These are phyloP conservation scores for Gyrodon lividus DNA, from an alignment of 768 basidiomycete species.

Conservation along the genomic window DNA sequence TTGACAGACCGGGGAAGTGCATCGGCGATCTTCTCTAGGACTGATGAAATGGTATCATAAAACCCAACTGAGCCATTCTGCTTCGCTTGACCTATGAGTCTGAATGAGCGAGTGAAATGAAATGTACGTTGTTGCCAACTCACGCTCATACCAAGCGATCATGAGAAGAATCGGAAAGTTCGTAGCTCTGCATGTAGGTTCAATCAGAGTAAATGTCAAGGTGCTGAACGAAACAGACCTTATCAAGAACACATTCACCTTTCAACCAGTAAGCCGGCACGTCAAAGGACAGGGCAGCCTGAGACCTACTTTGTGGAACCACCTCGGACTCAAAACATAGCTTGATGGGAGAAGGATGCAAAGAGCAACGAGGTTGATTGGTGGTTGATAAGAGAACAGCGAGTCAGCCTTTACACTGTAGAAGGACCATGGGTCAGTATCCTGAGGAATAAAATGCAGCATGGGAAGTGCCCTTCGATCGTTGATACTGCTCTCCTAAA, in stretches of 20 bases:
- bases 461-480: slow-evolving; percentile 72
- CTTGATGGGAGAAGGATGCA: slow-evolving; percentile 84
- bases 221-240: slow-evolving; percentile 41
- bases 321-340: slow-evolving; percentile 85
- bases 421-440: slow-evolving; percentile 12
- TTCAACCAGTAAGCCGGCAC: slow-evolving; percentile 15
- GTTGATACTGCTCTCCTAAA: slow-evolving; percentile 92
- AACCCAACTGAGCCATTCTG: slow-evolving; percentile 61
- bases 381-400: slow-evolving; percentile 92
- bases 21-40: slow-evolving; percentile 70
- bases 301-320: slow-evolving; percentile 88
- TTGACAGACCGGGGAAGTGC: slow-evolving; percentile 74
- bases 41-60: slow-evolving; percentile 67
- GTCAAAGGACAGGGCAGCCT: slow-evolving; percentile 1
- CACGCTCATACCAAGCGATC: slow-evolving; percentile 83
- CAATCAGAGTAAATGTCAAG: neutral
- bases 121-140: slow-evolving; percentile 1
- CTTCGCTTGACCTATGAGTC: slow-evolving; percentile 55
- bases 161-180: slow-evolving; percentile 80
- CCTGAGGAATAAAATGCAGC: neutral
- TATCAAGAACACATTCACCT: slow-evolving; percentile 90
- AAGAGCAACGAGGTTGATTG: slow-evolving; percentile 86
- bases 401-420: slow-evolving; percentile 83
- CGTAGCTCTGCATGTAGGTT: slow-evolving; percentile 49
- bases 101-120: neutral